A percentile compares a stretch with the other conserved stretches of the same genome.
phyloP scores from a whole-genome alignment of 176 grass and related monocot species.

The Lolium rigidum region DNA sequence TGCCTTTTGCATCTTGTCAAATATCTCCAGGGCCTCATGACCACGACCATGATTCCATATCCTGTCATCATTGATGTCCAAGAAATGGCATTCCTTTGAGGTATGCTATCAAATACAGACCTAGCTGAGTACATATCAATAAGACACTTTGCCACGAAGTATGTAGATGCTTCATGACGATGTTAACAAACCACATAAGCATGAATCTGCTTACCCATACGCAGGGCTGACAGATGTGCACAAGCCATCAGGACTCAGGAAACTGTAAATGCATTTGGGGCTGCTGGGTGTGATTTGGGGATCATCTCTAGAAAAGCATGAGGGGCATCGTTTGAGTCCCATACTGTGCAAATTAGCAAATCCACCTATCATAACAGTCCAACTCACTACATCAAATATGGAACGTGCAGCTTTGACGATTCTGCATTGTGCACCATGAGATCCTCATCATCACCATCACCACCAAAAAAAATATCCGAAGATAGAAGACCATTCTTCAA shows the following conservation, averaged over 20 bases:
- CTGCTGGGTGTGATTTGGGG: constrained; percentile 43
- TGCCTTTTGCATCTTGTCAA: constrained; percentile 73
- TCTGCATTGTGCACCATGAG: constrained; percentile 74
- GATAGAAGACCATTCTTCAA: constrained; percentile 70
- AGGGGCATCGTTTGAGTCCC: constrained; percentile 78
- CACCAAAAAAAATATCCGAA: constrained; percentile 45
- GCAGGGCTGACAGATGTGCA: constrained; percentile 73
- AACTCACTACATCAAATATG: constrained; percentile 84
- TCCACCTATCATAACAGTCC: constrained; percentile 96
- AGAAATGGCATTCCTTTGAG: constrained; percentile 68
- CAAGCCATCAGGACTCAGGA: constrained; percentile 87
- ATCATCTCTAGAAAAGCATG: constrained; percentile 71
- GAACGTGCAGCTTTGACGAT: constrained; percentile 58
- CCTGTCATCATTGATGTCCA: constrained; percentile 92
- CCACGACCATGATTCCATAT: constrained; percentile 87
- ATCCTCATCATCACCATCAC: constrained; percentile 53
- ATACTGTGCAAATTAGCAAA: constrained; percentile 80
- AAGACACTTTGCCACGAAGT: constrained; percentile 77
- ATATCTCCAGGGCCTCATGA: constrained; percentile 64
- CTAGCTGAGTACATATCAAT: constrained; percentile 92
- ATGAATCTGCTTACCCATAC: constrained; percentile 85
- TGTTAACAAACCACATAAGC: constrained; percentile 64
- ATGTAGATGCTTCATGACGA: constrained; percentile 40
- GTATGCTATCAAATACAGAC: constrained; percentile 73
- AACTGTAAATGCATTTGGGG: constrained; percentile 78